Evolutionary conservation across 2,329 filamentous ascomycete genomes (phyloP).

Genomic region (Penicillium sp.): DNA sequence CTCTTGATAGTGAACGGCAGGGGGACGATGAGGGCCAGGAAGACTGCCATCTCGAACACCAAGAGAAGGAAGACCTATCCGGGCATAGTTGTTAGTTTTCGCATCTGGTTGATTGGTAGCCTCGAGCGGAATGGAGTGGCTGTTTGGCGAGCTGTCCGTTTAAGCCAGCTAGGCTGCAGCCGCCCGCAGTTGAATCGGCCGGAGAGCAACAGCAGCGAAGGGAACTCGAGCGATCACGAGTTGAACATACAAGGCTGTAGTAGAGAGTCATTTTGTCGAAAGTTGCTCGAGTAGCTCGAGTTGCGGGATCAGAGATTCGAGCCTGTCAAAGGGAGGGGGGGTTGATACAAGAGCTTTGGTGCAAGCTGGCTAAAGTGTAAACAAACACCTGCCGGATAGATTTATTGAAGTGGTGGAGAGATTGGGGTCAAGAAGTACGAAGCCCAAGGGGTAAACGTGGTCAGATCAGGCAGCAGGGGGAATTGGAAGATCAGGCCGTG

Average conservation of each 20-base stretch:
- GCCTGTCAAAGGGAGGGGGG: conserved; percentile 22
- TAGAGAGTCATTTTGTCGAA: conserved; percentile 66
- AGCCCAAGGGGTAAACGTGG: conserved; percentile 7
- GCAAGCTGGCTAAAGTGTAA: conserved; percentile 19
- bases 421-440: neutral
- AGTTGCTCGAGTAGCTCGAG: neutral
- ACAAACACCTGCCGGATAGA: conserved; percentile 12
- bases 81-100: conserved; percentile 9
- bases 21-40: conserved; percentile 64
- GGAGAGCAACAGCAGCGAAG: neutral
- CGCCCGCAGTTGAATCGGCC: conserved; percentile 5
- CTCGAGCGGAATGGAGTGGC: neutral
- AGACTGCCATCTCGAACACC: conserved; percentile 53
- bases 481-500: conserved; percentile 42
- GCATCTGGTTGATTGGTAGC: neutral
- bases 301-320: conserved; percentile 7
- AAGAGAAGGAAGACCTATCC: conserved; percentile 52
- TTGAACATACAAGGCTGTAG: conserved; percentile 62
- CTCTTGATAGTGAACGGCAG: conserved; percentile 84
- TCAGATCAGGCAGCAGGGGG: conserved; percentile 7
- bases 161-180: conserved; percentile 26
- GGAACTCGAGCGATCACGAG: neutral
- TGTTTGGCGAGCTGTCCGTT: conserved; percentile 8
- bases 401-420: neutral
- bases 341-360: conserved; percentile 12